Percentiles rank a stretch among this genome's conserved stretches.
These are phyloP conservation scores for Microstegium vimineum DNA, from an alignment of 176 grass and related monocot genomes.

Conservation along the genomic window DNA sequence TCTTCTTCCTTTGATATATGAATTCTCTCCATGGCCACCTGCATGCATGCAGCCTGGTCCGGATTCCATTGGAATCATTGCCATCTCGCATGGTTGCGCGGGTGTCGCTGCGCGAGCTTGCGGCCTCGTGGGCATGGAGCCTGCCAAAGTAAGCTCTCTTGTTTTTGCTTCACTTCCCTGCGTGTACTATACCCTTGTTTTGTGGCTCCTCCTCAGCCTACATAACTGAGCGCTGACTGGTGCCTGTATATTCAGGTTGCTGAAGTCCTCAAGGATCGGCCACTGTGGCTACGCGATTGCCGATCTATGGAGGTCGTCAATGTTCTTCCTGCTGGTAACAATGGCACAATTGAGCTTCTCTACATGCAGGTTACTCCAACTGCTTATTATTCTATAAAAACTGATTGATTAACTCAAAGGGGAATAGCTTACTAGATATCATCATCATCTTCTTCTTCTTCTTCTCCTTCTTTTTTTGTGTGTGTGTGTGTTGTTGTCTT, in stretches of 20 bases:
- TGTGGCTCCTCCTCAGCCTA: not conserved
- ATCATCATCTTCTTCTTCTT: no score
- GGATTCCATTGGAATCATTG: slow-evolving; percentile 99
- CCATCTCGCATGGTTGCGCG: slow-evolving; percentile 89
- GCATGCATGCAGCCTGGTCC: slow-evolving; percentile 99
- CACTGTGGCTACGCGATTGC: slow-evolving; percentile 74
- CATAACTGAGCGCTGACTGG: not conserved
- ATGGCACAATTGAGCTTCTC: slow-evolving; percentile 78
- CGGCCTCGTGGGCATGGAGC: slow-evolving; percentile 90
- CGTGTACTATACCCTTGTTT: not conserved
- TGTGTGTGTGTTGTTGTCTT: no score
- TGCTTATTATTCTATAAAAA: not conserved
- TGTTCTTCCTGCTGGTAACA: slow-evolving; percentile 64
- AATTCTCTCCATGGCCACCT: not conserved
- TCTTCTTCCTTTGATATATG: not conserved
- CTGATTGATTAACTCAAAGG: not conserved
- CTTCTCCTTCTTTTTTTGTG: not conserved
- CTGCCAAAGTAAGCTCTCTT: slow-evolving; percentile 59
- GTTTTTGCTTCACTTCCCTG: not conserved
- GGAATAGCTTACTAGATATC: not conserved
- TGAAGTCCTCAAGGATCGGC: slow-evolving; percentile 88
- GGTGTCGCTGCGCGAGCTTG: slow-evolving; percentile 92
- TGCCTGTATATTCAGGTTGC: slow-evolving; percentile 63
- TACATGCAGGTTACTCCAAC: slow-evolving; percentile 87
- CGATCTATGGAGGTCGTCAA: slow-evolving; percentile 79